A percentile compares a stretch with the other conserved stretches of the same genome.
These are phyloP conservation scores for Yamadazyma epiphylla DNA, from an alignment of 1,139 yeast species.

Conservation along the genomic window DNA sequence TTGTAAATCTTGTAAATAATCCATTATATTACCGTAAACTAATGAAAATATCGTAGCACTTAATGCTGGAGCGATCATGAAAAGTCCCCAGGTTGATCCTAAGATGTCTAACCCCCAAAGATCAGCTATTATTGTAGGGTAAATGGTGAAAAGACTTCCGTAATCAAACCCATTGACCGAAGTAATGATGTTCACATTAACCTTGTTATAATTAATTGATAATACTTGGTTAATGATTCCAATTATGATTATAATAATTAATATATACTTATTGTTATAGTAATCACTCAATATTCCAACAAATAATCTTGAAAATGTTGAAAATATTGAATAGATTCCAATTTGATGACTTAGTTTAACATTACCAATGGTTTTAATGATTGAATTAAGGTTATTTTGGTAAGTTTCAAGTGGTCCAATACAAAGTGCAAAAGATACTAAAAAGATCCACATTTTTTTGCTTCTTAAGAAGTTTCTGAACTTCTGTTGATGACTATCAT, in stretches of 20 bases:
- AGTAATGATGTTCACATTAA: conserved; percentile 26
- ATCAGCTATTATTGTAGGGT: conserved; percentile 76
- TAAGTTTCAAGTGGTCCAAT: conserved; percentile 89
- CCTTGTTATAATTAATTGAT: conserved; percentile 5
- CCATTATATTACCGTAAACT: conserved; percentile 66
- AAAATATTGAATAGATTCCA: conserved; percentile 35
- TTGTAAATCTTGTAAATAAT: conserved; percentile 25
- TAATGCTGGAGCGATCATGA: conserved; percentile 86
- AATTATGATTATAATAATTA: conserved; percentile 34
- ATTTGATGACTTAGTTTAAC: conserved; percentile 51
- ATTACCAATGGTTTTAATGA: conserved; percentile 25
- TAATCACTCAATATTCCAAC: conserved; percentile 69
- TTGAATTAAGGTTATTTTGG: conserved; percentile 78
- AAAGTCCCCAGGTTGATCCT: conserved; percentile 92
- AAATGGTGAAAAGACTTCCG: conserved; percentile 81
- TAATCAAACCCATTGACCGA: conserved; percentile 66
- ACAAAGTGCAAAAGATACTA: conserved; percentile 60
- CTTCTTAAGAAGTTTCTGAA: conserved; percentile 54
- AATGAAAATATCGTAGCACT: conserved; percentile 74
- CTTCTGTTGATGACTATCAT: conserved; percentile 43
- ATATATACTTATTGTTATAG: conserved; percentile 35
- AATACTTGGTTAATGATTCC: conserved; percentile 43
- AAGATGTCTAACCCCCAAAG: conserved; percentile 89
- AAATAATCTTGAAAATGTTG: conserved; percentile 46
- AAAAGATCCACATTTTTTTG: conserved; percentile 61